These are phyloP conservation scores for Cyclotella sp. DNA, from an alignment of 108 stramenopile genomes.

Conservation along the genomic window DNA sequence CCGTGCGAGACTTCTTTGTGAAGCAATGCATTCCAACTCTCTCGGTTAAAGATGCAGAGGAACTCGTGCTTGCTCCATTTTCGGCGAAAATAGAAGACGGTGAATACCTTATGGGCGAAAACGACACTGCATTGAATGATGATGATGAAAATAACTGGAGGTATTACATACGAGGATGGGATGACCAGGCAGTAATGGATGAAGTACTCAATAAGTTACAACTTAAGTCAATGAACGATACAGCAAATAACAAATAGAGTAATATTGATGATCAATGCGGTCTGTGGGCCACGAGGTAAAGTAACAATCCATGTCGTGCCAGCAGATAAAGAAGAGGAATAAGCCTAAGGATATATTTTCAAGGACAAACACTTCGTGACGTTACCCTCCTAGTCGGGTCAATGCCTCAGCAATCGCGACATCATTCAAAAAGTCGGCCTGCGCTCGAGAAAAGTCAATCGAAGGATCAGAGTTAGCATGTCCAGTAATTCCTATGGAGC, in stretches of 20 bases:
- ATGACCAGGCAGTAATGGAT: conserved; percentile 39
- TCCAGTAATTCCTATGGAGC: not conserved
- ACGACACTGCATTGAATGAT: not conserved
- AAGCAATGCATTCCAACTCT: conserved; percentile 60
- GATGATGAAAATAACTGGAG: conserved; percentile 25
- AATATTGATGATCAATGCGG: too few relatives aligned
- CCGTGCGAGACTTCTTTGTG: conserved; percentile 66
- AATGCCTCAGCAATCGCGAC: conserved; percentile 20
- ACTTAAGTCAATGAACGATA: too few relatives aligned
- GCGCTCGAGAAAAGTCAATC: not conserved
- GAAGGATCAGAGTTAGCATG: not conserved
- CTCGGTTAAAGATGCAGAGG: conserved; percentile 22
- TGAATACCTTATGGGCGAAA: not conserved
- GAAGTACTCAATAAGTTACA: conserved; percentile 20
- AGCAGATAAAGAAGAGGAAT: not conserved
- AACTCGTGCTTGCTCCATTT: conserved; percentile 50
- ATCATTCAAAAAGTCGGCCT: conserved; percentile 6
- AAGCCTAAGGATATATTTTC: not conserved
- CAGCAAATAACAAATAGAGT: not conserved
- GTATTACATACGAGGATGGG: conserved; percentile 25
- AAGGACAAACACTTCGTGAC: not conserved
- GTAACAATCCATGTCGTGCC: too few relatives aligned
- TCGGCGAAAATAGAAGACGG: not conserved
- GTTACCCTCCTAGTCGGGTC: conserved; percentile 21
- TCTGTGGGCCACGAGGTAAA: not conserved